A percentile compares a stretch with the other conserved stretches of the same genome.
Conservation (phyloP, 257 asterid species). For the Thymus quinquecostatus region DNA sequence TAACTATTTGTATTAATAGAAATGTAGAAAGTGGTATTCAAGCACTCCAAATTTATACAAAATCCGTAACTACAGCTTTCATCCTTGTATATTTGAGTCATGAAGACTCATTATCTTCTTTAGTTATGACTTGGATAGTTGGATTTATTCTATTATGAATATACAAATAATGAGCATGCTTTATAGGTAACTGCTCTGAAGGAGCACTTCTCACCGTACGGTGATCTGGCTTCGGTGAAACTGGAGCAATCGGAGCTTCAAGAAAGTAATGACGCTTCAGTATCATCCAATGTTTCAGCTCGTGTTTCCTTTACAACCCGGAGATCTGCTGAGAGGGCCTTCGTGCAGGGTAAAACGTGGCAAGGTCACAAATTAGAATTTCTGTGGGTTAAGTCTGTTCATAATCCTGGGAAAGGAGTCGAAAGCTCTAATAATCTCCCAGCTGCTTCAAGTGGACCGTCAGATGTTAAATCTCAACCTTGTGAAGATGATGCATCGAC, state of each 20-base stretch:
- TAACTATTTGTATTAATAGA: not conserved
- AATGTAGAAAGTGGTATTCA: not conserved
- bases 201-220: slow-evolving; percentile 81
- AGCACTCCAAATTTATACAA: not conserved
- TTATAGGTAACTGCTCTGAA: slow-evolving; percentile 66
- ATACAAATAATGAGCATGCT: slow-evolving; percentile 18
- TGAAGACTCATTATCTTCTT: slow-evolving; percentile 11
- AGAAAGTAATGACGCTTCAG: slow-evolving; percentile 46
- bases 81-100: slow-evolving; percentile 7
- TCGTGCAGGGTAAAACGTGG: slow-evolving; percentile 81
- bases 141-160: not conserved
- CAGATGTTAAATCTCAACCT: slow-evolving; percentile 31
- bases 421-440: slow-evolving; percentile 43
- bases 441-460: slow-evolving; percentile 30
- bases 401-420: slow-evolving; percentile 42
- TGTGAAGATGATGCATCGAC: slow-evolving; percentile 16
- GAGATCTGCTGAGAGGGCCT: slow-evolving; percentile 85
- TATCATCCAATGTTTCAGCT: slow-evolving; percentile 55
- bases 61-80: not conserved
- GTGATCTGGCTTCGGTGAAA: slow-evolving; percentile 78
- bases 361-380: slow-evolving; percentile 75
- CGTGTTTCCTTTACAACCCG: slow-evolving; percentile 70
- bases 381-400: slow-evolving; percentile 54
- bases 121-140: not conserved
- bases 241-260: slow-evolving; percentile 57